phyloP scores from a whole-genome alignment of 176 grass and related monocot genomes.

The Musa schizocarpa region DNA sequence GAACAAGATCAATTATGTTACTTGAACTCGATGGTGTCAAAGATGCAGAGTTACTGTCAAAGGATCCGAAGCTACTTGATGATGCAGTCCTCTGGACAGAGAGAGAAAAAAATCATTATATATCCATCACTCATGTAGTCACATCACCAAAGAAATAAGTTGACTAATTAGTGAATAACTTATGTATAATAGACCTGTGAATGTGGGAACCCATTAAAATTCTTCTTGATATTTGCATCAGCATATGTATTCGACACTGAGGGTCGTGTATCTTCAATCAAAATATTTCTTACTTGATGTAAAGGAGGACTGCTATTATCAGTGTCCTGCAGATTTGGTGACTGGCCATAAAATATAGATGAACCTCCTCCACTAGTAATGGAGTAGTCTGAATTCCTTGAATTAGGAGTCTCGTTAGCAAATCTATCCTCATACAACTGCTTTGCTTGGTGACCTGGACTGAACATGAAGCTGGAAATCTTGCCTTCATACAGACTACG shows the following conservation, averaged over 20 bases:
- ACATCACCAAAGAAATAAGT: background rate
- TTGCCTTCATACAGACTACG: slow-evolving; percentile 51
- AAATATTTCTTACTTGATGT: slow-evolving; percentile 25
- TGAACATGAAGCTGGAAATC: slow-evolving; percentile 46
- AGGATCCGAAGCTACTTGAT: slow-evolving; percentile 35
- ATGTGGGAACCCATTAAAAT: slow-evolving; percentile 1
- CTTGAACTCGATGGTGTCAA: slow-evolving; percentile 35
- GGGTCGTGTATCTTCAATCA: slow-evolving; percentile 5
- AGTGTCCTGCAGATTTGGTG: slow-evolving; percentile 47
- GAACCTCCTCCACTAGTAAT: slow-evolving; percentile 37
- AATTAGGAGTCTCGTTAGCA: slow-evolving; percentile 40
- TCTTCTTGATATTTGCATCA: background rate
- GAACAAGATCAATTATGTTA: slow-evolving; percentile 41
- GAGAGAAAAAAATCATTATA: slow-evolving; percentile 9
- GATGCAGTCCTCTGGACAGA: slow-evolving; percentile 48
- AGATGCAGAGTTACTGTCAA: slow-evolving; percentile 31
- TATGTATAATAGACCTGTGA: slow-evolving; percentile 5
- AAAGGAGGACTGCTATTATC: slow-evolving; percentile 26
- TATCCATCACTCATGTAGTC: background rate
- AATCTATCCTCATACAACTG: slow-evolving; percentile 46
- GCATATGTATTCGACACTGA: background rate
- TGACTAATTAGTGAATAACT: background rate
- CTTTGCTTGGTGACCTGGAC: slow-evolving; percentile 43
- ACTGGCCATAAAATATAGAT: slow-evolving; percentile 28
- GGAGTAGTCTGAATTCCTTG: slow-evolving; percentile 48